Evolutionary conservation across 2,329 filamentous ascomycete genomes (phyloP), one percentile per base, ranked within the genome.

Genomic region (Fusarium solani-melongenae): DNA sequence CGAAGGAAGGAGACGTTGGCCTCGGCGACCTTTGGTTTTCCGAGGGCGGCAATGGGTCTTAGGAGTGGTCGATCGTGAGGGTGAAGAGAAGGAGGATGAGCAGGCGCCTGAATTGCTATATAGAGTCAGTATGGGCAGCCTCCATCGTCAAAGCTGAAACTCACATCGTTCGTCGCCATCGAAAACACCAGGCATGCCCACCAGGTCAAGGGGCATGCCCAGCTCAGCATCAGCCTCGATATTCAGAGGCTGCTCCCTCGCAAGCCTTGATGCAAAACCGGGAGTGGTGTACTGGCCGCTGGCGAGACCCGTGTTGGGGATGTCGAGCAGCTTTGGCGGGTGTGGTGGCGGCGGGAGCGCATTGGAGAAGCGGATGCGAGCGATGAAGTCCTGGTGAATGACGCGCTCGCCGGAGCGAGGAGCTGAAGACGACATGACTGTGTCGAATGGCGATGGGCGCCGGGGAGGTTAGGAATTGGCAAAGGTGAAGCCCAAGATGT

Each of bases 221-320:
- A 98, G 89, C 86, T 99, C 96, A 10, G 95, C 96, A 89, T 99
- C 96, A 33, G 95, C 95, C 84, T 99, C 96, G 70, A 99, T 96
- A 80, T 98, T 98, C 57, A 98, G 87, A 61, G 96, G 94, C 85
- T 98, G 96, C 79, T 98, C 95, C 79, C 96, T 89, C 20, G 94
- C 94, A 76, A 99, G 87, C 72, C 94, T 92, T 53, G 95, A 96
- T 33, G 95, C 95, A 85, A 97, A 99, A 24, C 92, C 92, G 1
- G 96, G 94, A 5, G 92, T 94, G 34, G 96, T 97, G 84, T 98
- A 98, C 81, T 97, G 93, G 67, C 92, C 93, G 76, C 92, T 93
- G 44, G 93, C 89, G 17, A 98, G 89, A 46, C 96, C 96, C 65
- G 94, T 96, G 79, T 97, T 98, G 12, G 96, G 96, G 70, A 99